Base-by-base conservation (phyloP, 129 eudicot genomes). In the Glebionis coronaria region DNA sequence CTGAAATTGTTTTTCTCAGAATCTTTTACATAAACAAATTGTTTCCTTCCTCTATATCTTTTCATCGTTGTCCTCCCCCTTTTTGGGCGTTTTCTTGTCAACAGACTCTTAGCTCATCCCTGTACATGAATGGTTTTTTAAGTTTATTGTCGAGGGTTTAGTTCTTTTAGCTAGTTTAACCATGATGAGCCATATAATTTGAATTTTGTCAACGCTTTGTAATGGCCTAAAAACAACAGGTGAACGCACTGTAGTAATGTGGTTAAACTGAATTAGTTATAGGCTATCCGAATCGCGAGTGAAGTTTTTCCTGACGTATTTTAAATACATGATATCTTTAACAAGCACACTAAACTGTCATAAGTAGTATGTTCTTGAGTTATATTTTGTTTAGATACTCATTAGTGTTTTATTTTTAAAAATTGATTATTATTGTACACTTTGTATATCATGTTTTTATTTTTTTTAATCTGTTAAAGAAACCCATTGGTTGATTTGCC, bases 401-500 rank as follows among this genome's bases (percentile, higher is more conserved):
- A 54, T 54, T 54, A 1, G n/a, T 54, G 42, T 35, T 35, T 35
- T 35, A 35, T 35, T 35, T 35, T 35, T 35, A 35, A 35, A 9
- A 35, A 35, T 0, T 35, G 42, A 35, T n/a, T 35, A 35, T 35
- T 35, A 35, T 35, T 35, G 42, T 35, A 8, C 42, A 1, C 25
- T 55, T 20, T 20, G 29, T 55, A 28, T 54, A 6, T 3, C 7
- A 4, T 13, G 4, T 16, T 49, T 49, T 49, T 47, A 2, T 0
- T 14, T 14, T n/a, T 16, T 51, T 16, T 8, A n/a, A 14, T 51
- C 9, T 1, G 8, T 1, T 52, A 52, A 44, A 63, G 40, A 42
- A 44, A 64, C 21, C 63, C 14, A 3, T 58, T 28, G 63, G 3
- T 25, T 58, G 63, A 58, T 28, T 58, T 58, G 21, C 42, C 21